These are phyloP conservation scores for Pseudogymnoascus sp. DNA, from an alignment of 2,329 filamentous ascomycete genomes.

Conservation along the genomic window DNA sequence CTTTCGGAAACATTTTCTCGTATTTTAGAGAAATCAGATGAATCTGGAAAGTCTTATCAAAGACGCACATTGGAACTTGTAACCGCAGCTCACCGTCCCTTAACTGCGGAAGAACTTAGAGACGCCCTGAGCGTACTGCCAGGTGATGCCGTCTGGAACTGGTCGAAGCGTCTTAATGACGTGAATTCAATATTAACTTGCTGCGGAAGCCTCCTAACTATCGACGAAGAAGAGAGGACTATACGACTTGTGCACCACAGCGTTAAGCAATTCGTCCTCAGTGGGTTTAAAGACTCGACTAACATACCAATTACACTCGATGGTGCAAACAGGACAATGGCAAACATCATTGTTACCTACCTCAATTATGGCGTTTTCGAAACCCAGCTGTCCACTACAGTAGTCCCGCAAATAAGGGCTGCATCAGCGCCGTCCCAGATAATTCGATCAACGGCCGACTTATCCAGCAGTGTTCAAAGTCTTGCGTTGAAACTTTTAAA, in stretches of 20 bases:
- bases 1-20: constrained; percentile 28
- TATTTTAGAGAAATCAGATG: constrained; percentile 24
- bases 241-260: constrained; percentile 32
- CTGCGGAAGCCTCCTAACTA: constrained; percentile 30
- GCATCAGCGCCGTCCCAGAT: constrained; percentile 21
- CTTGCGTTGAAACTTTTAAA: constrained; percentile 16
- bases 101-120: constrained; percentile 31
- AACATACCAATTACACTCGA: constrained; percentile 14
- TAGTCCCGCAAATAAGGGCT: constrained; percentile 18
- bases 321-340: constrained; percentile 20
- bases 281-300: constrained; percentile 16
- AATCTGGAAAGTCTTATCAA: constrained; percentile 20
- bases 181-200: constrained; percentile 23
- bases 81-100: constrained; percentile 23
- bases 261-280: constrained; percentile 30
- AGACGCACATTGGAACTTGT: constrained; percentile 29
- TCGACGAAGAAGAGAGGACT: constrained; percentile 30
- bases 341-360: constrained; percentile 26
- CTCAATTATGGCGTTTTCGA: constrained; percentile 26
- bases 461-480: constrained; percentile 13
- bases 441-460: constrained; percentile 17
- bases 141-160: constrained; percentile 26
- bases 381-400: constrained; percentile 15
- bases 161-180: constrained; percentile 21
- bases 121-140: constrained; percentile 34